These are phyloP conservation scores for Cladophialophora carrionii DNA, from an alignment of 2,329 filamentous ascomycete species.

Conservation along the genomic window DNA sequence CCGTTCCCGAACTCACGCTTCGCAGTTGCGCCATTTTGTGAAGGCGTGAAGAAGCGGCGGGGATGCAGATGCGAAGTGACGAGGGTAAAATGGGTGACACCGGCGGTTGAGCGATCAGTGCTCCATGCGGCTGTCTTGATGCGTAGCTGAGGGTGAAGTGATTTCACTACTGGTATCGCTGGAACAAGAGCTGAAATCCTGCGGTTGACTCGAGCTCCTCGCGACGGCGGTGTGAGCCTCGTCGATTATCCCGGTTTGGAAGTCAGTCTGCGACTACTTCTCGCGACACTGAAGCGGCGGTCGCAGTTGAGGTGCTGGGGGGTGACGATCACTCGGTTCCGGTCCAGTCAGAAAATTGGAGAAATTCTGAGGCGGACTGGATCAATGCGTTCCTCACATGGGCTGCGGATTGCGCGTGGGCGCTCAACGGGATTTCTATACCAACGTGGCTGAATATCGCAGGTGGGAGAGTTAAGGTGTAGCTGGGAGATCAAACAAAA, in stretches of 20 bases:
- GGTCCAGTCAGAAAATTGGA: conserved; percentile 16
- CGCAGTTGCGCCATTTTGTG: conserved; percentile 28
- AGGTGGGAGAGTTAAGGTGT: background rate
- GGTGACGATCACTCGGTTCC: conserved; percentile 7
- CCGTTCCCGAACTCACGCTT: conserved; percentile 39
- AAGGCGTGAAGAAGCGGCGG: conserved; percentile 22
- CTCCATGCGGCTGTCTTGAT: conserved; percentile 19
- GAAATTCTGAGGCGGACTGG: conserved; percentile 3
- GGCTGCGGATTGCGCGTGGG: background rate
- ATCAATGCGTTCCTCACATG: conserved; percentile 6
- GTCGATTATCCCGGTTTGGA: background rate
- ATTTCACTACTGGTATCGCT: background rate
- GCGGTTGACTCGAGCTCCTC: background rate
- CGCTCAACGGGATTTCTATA: background rate
- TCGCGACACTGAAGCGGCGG: conserved; percentile 11
- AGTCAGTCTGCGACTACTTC: background rate
- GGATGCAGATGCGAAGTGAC: background rate
- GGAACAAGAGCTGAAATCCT: background rate
- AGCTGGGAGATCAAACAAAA: background rate
- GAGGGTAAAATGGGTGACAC: background rate
- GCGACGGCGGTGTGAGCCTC: background rate
- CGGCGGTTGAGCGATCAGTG: conserved; percentile 8
- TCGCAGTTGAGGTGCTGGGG: background rate
- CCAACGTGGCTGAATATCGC: background rate
- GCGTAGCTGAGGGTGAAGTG: conserved; percentile 6